Base-by-base conservation (phyloP, 768 basidiomycete genomes). In the Peribolospora kevripleyi region DNA sequence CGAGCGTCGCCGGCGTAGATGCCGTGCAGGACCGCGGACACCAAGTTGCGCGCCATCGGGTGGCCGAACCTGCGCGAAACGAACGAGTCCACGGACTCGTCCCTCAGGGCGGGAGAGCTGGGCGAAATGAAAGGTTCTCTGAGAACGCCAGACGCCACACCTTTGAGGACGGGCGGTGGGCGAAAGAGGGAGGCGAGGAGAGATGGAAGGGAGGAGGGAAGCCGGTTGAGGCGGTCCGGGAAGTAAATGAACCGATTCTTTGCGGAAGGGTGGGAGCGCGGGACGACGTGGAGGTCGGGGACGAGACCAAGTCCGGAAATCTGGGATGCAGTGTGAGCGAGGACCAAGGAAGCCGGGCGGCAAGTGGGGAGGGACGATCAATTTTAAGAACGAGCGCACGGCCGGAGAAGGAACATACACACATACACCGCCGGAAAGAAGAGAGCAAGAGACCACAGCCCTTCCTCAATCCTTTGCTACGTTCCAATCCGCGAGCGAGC, bases 1-100 rank as follows among this genome's bases (percentile, higher is more conserved):
- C 82, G 70, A 2, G 87, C 76, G 62, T 91, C 86, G 0, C 85
- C 77, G 1, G 86, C 87, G 64, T 95, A 95, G 54, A 97, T 82
- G 0, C 91, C 91, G 62, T 93, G 90, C 1, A 87, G 77, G 56
- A 93, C 70, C 0, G 90, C 81, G 42, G 74, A 84, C 46, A 82
- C 78, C 54, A 95, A 73, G 3, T 75, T 73, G 11, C 77, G 74
- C 1, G 90, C 85, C 61, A 90, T 75, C 2, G 71, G 66, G 5
- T 71, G 65, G 0, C 85, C 84, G 55, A 93, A 82, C 36, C 84
- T 72, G 9, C 84, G 73, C 0, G 75, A 65, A 54, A 95, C 64
- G 60, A 97, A 83, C 0, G 76, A 66, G 58, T 95, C 79, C 6
- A 97, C 72, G 0, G 79, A 80, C 62, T 93, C 87, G 65, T 98